A percentile compares a stretch with the other conserved stretches of the same genome.
These are phyloP conservation scores for Candida pseudoviswanathii DNA, from an alignment of 1,139 yeast species.

Conservation along the genomic window DNA sequence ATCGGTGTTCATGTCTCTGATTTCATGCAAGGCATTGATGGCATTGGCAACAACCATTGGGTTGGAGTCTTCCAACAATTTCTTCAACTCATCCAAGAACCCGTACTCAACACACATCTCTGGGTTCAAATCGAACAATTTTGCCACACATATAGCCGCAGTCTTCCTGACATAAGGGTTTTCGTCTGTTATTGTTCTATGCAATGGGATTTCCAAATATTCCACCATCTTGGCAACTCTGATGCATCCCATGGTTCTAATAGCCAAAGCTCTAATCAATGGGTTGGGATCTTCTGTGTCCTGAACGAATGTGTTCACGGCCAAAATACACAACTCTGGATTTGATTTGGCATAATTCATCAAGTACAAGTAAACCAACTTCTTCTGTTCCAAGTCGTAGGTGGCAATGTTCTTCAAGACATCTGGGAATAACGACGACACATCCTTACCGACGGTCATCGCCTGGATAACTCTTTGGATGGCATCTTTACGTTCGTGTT, in stretches of 20 bases:
- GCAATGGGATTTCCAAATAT: conserved; percentile 88
- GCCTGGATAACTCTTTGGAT: conserved; percentile 96
- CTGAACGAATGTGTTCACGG: conserved; percentile 95
- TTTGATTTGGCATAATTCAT: conserved; percentile 97
- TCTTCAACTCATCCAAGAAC: conserved; percentile 68
- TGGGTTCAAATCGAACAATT: conserved; percentile 84
- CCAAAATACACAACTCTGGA: conserved; percentile 93
- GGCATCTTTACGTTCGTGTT: conserved; percentile 92
- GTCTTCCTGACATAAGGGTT: conserved; percentile 98
- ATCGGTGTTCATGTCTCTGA: conserved; percentile 61
- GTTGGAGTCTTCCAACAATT: conserved; percentile 80
- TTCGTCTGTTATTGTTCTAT: conserved; percentile 83
- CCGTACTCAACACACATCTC: conserved; percentile 85
- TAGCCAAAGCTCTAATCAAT: conserved; percentile 90
- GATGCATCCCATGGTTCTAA: conserved; percentile 98
- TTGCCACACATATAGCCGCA: conserved; percentile 97
- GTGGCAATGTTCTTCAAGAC: conserved; percentile 96
- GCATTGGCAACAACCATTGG: conserved; percentile 98
- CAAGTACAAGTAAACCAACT: conserved; percentile 87
- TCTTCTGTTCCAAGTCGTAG: conserved; percentile 94
- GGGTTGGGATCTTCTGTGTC: conserved; percentile 98
- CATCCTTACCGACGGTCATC: conserved; percentile 99
- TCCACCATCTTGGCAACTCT: conserved; percentile 94
- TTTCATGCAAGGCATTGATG: conserved; percentile 81
- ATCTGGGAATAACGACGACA: conserved; percentile 91